Base-by-base conservation (phyloP, 805 yeast genomes). In the Hagleromyces aurorensis region DNA sequence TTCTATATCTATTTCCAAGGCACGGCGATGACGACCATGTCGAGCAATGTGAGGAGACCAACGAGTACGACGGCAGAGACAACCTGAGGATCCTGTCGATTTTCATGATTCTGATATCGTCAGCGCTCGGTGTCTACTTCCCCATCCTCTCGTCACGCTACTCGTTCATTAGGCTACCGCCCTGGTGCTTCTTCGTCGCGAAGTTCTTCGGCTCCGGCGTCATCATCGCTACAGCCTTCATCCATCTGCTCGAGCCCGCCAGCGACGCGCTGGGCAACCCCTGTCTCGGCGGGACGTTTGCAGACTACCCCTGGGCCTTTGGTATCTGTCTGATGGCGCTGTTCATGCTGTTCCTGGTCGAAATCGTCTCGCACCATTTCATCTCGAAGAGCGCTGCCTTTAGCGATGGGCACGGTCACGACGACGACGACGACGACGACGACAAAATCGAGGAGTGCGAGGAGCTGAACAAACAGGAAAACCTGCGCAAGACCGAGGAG, bases 121-220 rank as follows among this genome's bases (percentile, higher is more conserved):
- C 83, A 1, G 63, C 63, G 0, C 41, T 77, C 28, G 84, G 84
- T 13, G 51, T 78, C 2, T 70, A 69, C 37, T 70, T 78, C 56
- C 86, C 86, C 1, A 52, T 78, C 2, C 49, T 78, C 18, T 66
- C 82, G 0, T 74, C 81, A 4, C 62, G 62, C 37, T 70, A 69
- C 44, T 72, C 82, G 1, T 67, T 67, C 41, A 62, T 78, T 24
- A 60, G 73, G 38, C 43, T 78, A 36, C 85, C 85, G 1, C 45
- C 65, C 9, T 67, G 73, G 72, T 67, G 74, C 40, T 78, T 78
- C 55, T 76, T 78, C 49, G 52, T 75, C 27, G 75, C 82, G 28
- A 80, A 78, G 46, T 80, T 68, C 55, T 82, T 82, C 50, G 93
- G 93, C 37, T 77, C 87, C 3, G 93, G 93, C 32, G 89, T 82